A percentile compares a stretch with the other conserved stretches of the same genome.
Evolutionary conservation across 176 grass and related monocot species (phyloP).

Genomic region (Musa schizocarpa): DNA sequence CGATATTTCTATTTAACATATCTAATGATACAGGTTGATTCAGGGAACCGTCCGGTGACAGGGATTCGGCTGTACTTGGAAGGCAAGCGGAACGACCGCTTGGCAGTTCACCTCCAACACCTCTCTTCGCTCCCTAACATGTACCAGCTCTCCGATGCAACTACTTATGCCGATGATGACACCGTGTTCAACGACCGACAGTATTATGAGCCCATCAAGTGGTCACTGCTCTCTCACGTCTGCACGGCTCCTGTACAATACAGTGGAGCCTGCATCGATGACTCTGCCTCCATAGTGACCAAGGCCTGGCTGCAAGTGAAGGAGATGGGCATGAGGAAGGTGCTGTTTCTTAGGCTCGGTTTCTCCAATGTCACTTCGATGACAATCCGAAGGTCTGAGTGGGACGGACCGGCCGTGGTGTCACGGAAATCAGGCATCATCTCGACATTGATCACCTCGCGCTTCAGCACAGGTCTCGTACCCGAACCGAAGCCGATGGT

Average conservation of each 20-base stretch:
- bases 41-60: constrained; percentile 56
- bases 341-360: constrained; percentile 72
- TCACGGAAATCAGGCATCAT: constrained; percentile 51
- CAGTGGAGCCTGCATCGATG: constrained; percentile 49
- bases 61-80: constrained; percentile 80
- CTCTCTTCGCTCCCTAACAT: constrained; percentile 39
- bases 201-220: constrained; percentile 56
- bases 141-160: constrained; percentile 33
- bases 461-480: constrained; percentile 30
- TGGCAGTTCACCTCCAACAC: constrained; percentile 84
- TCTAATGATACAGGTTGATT: constrained; percentile 41
- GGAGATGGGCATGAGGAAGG: constrained; percentile 69
- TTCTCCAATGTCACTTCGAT: constrained; percentile 60
- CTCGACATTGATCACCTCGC: constrained; percentile 43
- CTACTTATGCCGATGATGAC: constrained; percentile 14
- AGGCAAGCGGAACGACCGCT: constrained; percentile 56
- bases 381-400: constrained; percentile 81
- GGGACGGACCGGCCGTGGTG: constrained; percentile 36
- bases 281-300: constrained; percentile 73
- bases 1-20: background rate
- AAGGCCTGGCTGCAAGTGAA: constrained; percentile 77
- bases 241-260: constrained; percentile 82
- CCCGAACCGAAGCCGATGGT: constrained; percentile 32
- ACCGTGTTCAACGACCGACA: constrained; percentile 29
- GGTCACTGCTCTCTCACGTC: constrained; percentile 61